phyloP scores from a whole-genome alignment of 371 early-diverging fungal genomes.

The Mortierella sp. region DNA sequence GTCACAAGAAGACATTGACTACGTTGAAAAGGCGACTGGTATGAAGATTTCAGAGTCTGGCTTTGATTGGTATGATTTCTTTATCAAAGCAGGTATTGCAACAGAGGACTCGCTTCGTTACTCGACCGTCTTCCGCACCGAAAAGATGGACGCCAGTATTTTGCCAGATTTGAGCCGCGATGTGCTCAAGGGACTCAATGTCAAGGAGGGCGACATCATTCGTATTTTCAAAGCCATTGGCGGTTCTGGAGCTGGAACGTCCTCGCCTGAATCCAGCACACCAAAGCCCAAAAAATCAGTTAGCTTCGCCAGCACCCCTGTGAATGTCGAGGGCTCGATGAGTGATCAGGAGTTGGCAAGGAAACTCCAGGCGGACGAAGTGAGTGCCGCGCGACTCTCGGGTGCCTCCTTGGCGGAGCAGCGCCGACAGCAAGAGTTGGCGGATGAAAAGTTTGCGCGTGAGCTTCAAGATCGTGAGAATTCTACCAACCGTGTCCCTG shows the following conservation, averaged over 20 bases:
- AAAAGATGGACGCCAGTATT: conserved; percentile 82
- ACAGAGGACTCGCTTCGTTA: conserved; percentile 79
- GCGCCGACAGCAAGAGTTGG: conserved; percentile 50
- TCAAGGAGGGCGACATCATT: conserved; percentile 86
- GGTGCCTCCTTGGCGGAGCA: conserved; percentile 40
- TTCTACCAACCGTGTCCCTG: conserved; percentile 43
- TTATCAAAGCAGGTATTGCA: conserved; percentile 79
- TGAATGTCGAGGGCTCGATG: conserved; percentile 21
- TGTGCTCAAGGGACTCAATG: conserved; percentile 77
- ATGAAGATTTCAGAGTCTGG: conserved; percentile 63
- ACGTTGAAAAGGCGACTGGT: conserved; percentile 70
- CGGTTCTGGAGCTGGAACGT: conserved; percentile 28
- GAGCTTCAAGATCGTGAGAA: conserved; percentile 75
- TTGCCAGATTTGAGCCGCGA: conserved; percentile 80
- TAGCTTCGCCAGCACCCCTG: conserved; percentile 54
- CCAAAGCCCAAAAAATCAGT: conserved; percentile 53
- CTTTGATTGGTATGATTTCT: conserved; percentile 93
- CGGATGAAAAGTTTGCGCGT: conserved; percentile 81
- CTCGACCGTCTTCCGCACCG: conserved; percentile 82
- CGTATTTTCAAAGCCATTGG: conserved; percentile 75
- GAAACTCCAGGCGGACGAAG: conserved; percentile 54
- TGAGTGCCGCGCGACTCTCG: conserved; percentile 21
- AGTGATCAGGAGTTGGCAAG: conserved; percentile 57
- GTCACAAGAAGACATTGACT: conserved; percentile 76
- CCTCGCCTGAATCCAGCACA: conserved; percentile 53